Evolutionary conservation across 495 filamentous ascomycete genomes (phyloP).

Genomic region (Umbilicaria muhlenbergii): DNA sequence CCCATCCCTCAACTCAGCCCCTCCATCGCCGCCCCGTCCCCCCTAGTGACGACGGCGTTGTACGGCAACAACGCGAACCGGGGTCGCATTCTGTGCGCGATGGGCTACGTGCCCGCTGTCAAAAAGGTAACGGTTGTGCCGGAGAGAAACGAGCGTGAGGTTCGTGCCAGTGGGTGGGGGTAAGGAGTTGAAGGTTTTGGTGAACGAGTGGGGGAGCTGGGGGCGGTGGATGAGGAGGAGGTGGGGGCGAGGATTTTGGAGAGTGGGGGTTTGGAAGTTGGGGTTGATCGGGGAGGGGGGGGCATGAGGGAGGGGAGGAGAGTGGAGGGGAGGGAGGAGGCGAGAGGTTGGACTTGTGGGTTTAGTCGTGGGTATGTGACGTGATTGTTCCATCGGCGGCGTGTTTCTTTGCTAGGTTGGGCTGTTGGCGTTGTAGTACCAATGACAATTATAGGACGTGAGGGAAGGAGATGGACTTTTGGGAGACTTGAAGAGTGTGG

Average conservation of each 20-base stretch:
- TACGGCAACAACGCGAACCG: conserved; percentile 98
- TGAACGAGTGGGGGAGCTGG: conserved; percentile 79
- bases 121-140: too few relatives aligned
- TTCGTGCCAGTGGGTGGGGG: conserved; percentile 80
- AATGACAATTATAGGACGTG: conserved; percentile 83
- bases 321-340: conserved; percentile 50
- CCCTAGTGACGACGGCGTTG: conserved; percentile 91
- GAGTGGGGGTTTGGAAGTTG: conserved; percentile 70
- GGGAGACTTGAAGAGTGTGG: background rate
- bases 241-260: conserved; percentile 77
- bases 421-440: conserved; percentile 27
- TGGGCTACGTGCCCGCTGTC: too few relatives aligned
- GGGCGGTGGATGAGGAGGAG: conserved; percentile 55
- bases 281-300: conserved; percentile 46
- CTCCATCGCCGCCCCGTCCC: conserved; percentile 78
- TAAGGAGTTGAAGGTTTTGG: conserved; percentile 67
- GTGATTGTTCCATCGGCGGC: conserved; percentile 12
- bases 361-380: conserved; percentile 89
- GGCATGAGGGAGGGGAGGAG: conserved; percentile 23
- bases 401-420: background rate
- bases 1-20: conserved; percentile 48
- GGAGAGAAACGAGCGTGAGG: conserved; percentile 63
- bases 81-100: conserved; percentile 88
- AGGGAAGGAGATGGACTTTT: background rate
- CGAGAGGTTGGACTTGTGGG: conserved; percentile 89